These are phyloP conservation scores for Clonostachys solani DNA, from an alignment of 2,329 filamentous ascomycete species.

Conservation along the genomic window DNA sequence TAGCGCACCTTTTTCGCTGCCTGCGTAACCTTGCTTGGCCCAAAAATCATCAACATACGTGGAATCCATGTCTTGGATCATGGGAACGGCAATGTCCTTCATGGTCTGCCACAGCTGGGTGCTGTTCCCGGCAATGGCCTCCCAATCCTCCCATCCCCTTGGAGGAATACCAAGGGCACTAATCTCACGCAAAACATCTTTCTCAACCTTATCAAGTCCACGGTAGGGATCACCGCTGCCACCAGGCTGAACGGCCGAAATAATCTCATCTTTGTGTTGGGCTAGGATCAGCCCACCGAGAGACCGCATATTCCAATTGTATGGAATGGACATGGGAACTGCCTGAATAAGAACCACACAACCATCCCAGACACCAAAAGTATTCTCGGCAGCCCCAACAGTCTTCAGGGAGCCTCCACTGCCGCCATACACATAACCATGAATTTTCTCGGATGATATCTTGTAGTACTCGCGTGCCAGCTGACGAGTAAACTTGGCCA, in stretches of 20 bases:
- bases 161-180: conserved; percentile 3
- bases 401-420: conserved; percentile 12
- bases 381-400: conserved; percentile 12
- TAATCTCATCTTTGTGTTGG: not conserved
- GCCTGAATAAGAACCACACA: conserved; percentile 11
- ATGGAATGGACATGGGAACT: conserved; percentile 9
- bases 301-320: conserved; percentile 6
- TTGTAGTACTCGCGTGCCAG: conserved; percentile 9
- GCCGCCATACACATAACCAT: conserved; percentile 12
- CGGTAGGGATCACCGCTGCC: conserved; percentile 4
- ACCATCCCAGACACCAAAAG: conserved; percentile 12
- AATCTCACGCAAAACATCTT: conserved; percentile 2
- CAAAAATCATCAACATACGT: conserved; percentile 10
- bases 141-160: conserved; percentile 1
- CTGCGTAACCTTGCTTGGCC: conserved; percentile 7
- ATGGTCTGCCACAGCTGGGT: not conserved
- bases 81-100: not conserved
- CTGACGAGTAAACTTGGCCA: conserved; percentile 9
- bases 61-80: conserved; percentile 3
- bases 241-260: conserved; percentile 4
- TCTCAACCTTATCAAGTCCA: conserved; percentile 1
- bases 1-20: conserved; percentile 4
- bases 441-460: conserved; percentile 2
- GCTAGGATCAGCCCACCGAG: conserved; percentile 3
- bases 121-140: conserved; percentile 3